Base-by-base conservation (phyloP, 345 rosid species). In the Acer negundo region DNA sequence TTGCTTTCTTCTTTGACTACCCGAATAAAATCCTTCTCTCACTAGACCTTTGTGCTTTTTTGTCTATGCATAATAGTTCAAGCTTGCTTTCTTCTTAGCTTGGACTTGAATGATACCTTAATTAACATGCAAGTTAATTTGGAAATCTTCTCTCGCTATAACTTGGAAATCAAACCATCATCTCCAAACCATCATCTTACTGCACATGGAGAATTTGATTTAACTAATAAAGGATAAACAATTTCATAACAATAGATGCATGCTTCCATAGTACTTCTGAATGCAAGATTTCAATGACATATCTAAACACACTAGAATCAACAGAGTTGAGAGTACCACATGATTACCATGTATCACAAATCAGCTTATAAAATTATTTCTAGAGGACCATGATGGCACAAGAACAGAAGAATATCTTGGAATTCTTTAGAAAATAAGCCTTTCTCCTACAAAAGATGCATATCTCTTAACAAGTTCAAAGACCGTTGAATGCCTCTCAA, bases 81-180 rank as follows among this genome's bases (percentile, higher is more conserved):
- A 84, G 82, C 99, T 97, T 69, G 99, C 89, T 77, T 97, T 97
- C 97, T 97, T 97, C 96, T 97, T 97, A 6, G 99, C 99, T 80
- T 97, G 98, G 47, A 97, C 99, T 79, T 94, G 99, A 80, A 97
- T 97, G 68, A 97, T 94, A 24, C 99, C 99, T 90, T 94, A 98
- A 44, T 97, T 94, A 24, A 1, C 26, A 24, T 24, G 26, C 26
- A 24, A 24, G 26, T 24, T 24, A 24, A 24, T 24, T 24, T 24
- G 26, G 1, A 24, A 24, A 24, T 24, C 26, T 24, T 24, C 26
- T 24, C 26, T 24, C 26, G 26, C 26, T 24, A 24, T 24, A 24
- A 24, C 26, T 24, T 24, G 26, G 26, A 24, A 24, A 24, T 24
- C 1, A 24, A 24, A 24, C 26, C 1, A 24, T 92, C 77, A 96